A percentile compares a stretch with the other conserved stretches of the same genome.
Evolutionary conservation across 169 alveolate species (phyloP).

Genomic region (Neospora caninum): DNA sequence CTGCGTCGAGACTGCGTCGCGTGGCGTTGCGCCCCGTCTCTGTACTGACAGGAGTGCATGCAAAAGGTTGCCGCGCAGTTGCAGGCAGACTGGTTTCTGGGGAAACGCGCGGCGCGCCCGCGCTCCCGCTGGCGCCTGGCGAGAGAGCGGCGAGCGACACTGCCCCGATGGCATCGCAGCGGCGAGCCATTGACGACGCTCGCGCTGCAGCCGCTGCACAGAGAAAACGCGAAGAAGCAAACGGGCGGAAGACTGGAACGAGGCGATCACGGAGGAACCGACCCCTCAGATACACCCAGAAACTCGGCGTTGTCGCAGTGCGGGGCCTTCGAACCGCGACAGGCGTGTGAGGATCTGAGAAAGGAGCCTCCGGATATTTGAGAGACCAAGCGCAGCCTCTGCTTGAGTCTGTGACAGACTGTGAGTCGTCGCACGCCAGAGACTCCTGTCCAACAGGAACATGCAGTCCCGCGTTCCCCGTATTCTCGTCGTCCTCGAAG

Average conservation of each 20-base stretch:
- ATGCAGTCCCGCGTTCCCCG: not conserved
- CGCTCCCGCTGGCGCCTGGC: not conserved
- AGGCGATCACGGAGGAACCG: not conserved
- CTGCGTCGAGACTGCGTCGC: not conserved
- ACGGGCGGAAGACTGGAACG: not conserved
- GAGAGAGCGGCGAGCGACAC: not conserved
- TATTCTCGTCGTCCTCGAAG: not conserved
- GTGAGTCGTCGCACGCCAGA: no score
- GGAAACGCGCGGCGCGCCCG: not conserved
- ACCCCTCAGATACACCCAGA: no score
- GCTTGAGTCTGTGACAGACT: no score
- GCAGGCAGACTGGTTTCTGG: no score
- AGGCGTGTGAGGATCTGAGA: no score
- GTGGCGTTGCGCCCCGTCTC: not conserved
- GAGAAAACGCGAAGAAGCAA: not conserved
- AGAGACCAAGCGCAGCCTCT: no score
- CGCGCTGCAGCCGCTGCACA: slow-evolving; percentile 35
- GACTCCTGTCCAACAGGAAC: no score
- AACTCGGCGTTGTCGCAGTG: no score
- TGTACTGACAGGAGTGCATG: not conserved
- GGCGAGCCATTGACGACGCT: not conserved
- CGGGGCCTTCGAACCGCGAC: no score
- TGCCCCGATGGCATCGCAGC: slow-evolving; percentile 33
- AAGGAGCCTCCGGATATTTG: no score
- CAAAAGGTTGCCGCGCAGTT: no score